A percentile compares a stretch with the other conserved stretches of the same genome.
phyloP scores from a whole-genome alignment of 2,329 filamentous ascomycete genomes.

The Pseudogymnoascus sp. region DNA sequence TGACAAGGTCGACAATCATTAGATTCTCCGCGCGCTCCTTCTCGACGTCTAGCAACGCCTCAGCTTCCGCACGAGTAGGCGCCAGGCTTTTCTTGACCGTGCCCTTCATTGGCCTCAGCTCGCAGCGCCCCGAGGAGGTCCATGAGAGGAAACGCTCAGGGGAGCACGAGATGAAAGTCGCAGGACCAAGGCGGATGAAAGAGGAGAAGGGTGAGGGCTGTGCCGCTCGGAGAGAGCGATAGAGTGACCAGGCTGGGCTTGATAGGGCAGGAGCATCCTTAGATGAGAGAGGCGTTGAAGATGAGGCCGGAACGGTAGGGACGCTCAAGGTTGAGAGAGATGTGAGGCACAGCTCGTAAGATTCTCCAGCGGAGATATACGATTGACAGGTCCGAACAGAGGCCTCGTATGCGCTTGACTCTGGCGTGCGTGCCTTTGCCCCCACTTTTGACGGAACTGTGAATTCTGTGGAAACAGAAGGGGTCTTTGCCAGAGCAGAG shows the following conservation, averaged over 20 bases:
- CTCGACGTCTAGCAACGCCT: constrained; percentile 64
- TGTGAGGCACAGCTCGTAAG: constrained; percentile 38
- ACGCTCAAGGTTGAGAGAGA: constrained; percentile 27
- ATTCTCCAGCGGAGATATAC: constrained; percentile 34
- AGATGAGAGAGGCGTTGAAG: not conserved
- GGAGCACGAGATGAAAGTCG: constrained; percentile 73
- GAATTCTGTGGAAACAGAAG: not conserved
- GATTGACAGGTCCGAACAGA: constrained; percentile 33
- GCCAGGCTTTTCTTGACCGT: constrained; percentile 73
- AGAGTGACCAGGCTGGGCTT: constrained; percentile 27
- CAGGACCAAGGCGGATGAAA: constrained; percentile 63
- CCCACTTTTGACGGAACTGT: not conserved
- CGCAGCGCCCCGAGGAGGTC: constrained; percentile 53
- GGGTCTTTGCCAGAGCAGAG: not conserved
- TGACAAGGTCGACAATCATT: constrained; percentile 96
- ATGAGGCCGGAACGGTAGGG: not conserved
- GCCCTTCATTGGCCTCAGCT: constrained; percentile 93
- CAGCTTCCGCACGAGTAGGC: constrained; percentile 65
- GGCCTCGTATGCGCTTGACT: constrained; percentile 26
- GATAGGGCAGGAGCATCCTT: constrained; percentile 8
- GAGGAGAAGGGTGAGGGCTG: constrained; percentile 55
- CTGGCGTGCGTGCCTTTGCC: not conserved
- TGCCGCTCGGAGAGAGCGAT: constrained; percentile 26
- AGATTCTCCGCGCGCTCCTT: constrained; percentile 95
- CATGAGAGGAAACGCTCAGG: constrained; percentile 83